Base-by-base conservation (phyloP, 306 rosid genomes). In the Vigna reflexopilosa region DNA sequence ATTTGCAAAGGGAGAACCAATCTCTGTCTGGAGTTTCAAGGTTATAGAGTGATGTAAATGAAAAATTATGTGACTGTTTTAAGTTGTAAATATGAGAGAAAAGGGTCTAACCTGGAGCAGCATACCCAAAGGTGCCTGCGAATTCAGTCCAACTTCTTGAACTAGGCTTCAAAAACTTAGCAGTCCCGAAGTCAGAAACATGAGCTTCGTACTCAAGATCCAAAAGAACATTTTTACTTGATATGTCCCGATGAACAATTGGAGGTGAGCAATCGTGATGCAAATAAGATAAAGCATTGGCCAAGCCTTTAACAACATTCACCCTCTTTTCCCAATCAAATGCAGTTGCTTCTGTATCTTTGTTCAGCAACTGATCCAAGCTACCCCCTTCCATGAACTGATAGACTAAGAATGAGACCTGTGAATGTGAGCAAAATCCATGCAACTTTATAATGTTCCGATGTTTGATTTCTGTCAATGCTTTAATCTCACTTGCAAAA, bases 161-260 rank as follows among this genome's bases (percentile, higher is more conserved):
- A 48, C n/a, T 70, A n/a, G 76, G 80, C 51, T 66, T 82, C 11
- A 77, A 69, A 77, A 82, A 73, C 77, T 67, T 78, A 3, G 86
- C 73, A 1, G 64, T 83, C 0, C 83, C 83, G 34, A 83, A 83
- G 80, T 83, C 83, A 20, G 80, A 83, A 30, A 77, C 83, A 48
- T 66, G 86, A 77, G 86, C 83, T 66, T 83, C 83, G 77, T 83
- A 77, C 64, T 72, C 65, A n/a, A 24, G 58, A 73, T 83, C 82
- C 2, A 83, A 45, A 4, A 83, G 80, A 57, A 83, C 59, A 49
- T 83, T 83, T 30, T 83, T 83, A 69, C 86, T 77, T 15, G 83
- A 83, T 64, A 77, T 83, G 16, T 83, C 86, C 0, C 76, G 86
- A 16, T 83, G 83, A 66, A 83, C 51, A 7, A 83, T 77, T 2